Conservation (phyloP, 768 basidiomycete species). For the Mycena maculata region DNA sequence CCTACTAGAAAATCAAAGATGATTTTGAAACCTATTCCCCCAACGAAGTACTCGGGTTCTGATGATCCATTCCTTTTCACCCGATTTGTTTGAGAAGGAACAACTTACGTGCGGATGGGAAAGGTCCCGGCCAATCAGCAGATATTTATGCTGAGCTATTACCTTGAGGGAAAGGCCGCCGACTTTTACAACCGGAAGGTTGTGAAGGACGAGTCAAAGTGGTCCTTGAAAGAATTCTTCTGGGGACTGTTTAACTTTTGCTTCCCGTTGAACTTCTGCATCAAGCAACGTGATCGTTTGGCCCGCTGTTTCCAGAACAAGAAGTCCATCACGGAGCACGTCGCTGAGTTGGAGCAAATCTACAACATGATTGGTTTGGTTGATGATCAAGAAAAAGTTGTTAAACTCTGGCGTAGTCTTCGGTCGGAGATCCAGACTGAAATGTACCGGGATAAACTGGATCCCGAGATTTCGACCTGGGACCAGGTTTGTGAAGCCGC, state of each 20-base stretch:
- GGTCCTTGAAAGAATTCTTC: neutral
- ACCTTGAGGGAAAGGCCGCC: neutral
- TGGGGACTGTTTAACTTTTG: neutral
- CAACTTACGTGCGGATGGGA: neutral
- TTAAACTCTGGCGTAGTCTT: neutral
- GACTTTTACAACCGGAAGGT: neutral
- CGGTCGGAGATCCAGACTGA: neutral
- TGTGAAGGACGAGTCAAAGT: neutral
- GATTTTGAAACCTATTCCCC: constrained; percentile 5
- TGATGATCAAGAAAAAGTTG: constrained; percentile 6
- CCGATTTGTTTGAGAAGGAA: constrained; percentile 1
- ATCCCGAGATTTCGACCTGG: neutral
- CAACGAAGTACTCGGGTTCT: neutral
- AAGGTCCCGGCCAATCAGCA: neutral
- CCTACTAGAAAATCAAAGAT: neutral
- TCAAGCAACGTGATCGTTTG: neutral
- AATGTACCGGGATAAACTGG: neutral
- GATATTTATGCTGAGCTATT: neutral
- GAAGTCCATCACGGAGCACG: neutral
- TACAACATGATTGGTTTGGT: neutral
- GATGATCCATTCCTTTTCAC: neutral
- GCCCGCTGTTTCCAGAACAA: neutral
- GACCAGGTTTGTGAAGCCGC: neutral
- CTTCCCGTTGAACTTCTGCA: neutral
- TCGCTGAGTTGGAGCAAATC: neutral